These are phyloP conservation scores for Vitis amurensis DNA, from an alignment of 164 flowering plant genomes.

Conservation along the genomic window DNA sequence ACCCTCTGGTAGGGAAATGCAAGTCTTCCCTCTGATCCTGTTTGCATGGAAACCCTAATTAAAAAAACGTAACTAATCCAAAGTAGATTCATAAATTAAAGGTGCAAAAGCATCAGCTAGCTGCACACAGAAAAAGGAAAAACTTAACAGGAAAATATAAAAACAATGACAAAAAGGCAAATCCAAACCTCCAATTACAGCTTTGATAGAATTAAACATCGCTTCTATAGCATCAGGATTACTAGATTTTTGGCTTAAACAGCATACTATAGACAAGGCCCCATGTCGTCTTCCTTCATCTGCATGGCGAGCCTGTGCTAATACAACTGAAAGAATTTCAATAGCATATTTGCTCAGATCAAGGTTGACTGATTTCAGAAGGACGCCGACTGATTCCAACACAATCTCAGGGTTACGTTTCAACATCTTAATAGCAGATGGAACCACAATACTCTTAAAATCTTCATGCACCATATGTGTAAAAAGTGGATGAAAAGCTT, in stretches of 20 bases:
- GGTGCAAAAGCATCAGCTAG: constrained; percentile 1
- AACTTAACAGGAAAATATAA: not conserved
- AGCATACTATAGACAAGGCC: constrained; percentile 65
- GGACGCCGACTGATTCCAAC: constrained; percentile 77
- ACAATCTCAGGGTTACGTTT: constrained; percentile 98
- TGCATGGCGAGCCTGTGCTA: constrained; percentile 85
- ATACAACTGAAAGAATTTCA: constrained; percentile 73
- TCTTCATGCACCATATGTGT: constrained; percentile 73
- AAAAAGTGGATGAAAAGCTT: constrained; percentile 77
- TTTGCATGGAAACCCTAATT: not conserved
- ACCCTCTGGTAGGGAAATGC: constrained; percentile 87
- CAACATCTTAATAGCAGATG: constrained; percentile 85
- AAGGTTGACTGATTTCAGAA: constrained; percentile 62
- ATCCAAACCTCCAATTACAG: constrained; percentile 78
- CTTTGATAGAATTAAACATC: constrained; percentile 73
- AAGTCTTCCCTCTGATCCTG: constrained; percentile 98
- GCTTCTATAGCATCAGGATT: constrained; percentile 84
- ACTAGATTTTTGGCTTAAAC: constrained; percentile 82
- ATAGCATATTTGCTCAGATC: constrained; percentile 92
- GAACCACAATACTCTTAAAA: constrained; percentile 64
- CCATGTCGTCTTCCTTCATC: constrained; percentile 79
- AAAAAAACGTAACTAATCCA: not conserved
- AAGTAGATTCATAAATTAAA: not conserved
- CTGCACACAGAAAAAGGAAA: not conserved
- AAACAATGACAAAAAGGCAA: constrained; percentile 1